phyloP scores from a whole-genome alignment of 2,329 filamentous ascomycete species.

The Sclerotinia minor region DNA sequence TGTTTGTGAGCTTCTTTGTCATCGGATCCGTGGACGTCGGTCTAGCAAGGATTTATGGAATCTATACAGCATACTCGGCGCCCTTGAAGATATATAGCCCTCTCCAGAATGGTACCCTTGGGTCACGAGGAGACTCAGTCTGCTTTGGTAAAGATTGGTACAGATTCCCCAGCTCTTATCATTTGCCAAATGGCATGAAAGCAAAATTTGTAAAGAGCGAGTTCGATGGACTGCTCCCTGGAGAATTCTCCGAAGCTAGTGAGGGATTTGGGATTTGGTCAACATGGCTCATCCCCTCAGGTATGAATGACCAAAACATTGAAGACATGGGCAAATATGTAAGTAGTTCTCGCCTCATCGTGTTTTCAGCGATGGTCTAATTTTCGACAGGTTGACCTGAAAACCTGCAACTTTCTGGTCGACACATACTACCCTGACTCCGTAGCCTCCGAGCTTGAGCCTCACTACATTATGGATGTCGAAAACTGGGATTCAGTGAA shows the following conservation, averaged over 20 bases:
- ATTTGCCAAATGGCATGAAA: conserved; percentile 77
- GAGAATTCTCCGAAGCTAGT: conserved; percentile 78
- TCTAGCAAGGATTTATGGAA: conserved; percentile 70
- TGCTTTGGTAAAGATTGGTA: conserved; percentile 99
- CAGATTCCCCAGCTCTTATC: conserved; percentile 91
- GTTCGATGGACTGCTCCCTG: conserved; percentile 84
- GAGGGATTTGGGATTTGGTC: conserved; percentile 69
- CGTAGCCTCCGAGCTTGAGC: conserved; percentile 66
- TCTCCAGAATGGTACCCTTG: conserved; percentile 57
- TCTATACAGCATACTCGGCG: conserved; percentile 80
- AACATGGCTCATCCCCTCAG: conserved; percentile 75
- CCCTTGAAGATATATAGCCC: conserved; percentile 71
- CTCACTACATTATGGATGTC: conserved; percentile 72
- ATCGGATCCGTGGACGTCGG: conserved; percentile 66
- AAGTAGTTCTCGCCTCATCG: conserved; percentile 39
- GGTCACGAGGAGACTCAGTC: conserved; percentile 65
- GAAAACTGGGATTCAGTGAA: conserved; percentile 75
- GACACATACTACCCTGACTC: conserved; percentile 76
- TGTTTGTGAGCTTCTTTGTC: conserved; percentile 59
- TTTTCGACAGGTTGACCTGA: conserved; percentile 58
- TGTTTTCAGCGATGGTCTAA: background rate
- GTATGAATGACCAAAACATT: conserved; percentile 89
- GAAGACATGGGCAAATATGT: conserved; percentile 88
- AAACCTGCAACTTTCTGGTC: conserved; percentile 77
- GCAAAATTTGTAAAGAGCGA: conserved; percentile 90